Evolutionary conservation across 441 rosid species (phyloP).

Genomic region (Francoa sonchifolia): DNA sequence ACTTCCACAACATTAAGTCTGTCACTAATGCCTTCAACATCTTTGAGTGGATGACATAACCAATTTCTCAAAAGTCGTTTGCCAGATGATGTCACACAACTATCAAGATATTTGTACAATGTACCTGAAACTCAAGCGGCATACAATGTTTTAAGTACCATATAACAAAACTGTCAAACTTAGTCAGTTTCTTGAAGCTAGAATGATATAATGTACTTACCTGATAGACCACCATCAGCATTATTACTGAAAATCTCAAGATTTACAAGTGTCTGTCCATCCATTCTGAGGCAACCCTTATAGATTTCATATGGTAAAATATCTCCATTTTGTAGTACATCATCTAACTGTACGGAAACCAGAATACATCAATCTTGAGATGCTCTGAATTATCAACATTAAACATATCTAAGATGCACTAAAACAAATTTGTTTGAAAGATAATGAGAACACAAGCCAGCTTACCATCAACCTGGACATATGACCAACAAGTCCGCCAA

Average conservation of each 20-base stretch:
- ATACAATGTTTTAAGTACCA: constrained; percentile 3
- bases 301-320: constrained; percentile 71
- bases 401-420: too few relatives aligned
- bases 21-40: constrained; percentile 54
- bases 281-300: constrained; percentile 76
- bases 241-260: constrained; percentile 82
- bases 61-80: constrained; percentile 78
- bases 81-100: constrained; percentile 71
- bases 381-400: constrained; percentile 6
- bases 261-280: constrained; percentile 88
- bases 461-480: constrained; percentile 84
- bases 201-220: constrained; percentile 28
- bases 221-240: constrained; percentile 70
- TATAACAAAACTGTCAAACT: constrained; percentile 1
- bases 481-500: constrained; percentile 73
- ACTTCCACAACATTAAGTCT: constrained; percentile 68
- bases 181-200: constrained; percentile 8
- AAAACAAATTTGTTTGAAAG: too few relatives aligned
- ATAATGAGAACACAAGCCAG: constrained; percentile 14
- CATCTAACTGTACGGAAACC: constrained; percentile 47
- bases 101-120: constrained; percentile 72
- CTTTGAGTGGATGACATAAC: constrained; percentile 92
- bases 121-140: constrained; percentile 48
- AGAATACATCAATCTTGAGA: constrained; percentile 11
- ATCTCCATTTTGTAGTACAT: constrained; percentile 65